Percentiles rank a stretch among this genome's conserved stretches.
phyloP scores from a whole-genome alignment of 352 stramenopile species.

The Globisporangium spiculum region DNA sequence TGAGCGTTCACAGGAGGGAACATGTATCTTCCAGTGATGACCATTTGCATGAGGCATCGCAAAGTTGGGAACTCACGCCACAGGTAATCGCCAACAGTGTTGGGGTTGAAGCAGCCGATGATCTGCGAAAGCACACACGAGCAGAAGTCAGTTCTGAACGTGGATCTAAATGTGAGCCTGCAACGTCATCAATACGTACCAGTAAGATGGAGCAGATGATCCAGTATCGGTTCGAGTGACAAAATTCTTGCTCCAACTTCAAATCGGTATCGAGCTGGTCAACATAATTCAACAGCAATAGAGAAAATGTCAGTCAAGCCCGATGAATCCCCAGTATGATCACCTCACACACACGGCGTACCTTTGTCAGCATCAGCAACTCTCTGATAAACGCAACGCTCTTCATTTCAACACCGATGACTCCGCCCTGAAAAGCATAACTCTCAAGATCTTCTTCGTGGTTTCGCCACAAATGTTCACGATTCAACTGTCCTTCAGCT shows the following conservation, averaged over 20 bases:
- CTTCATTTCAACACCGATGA: conserved; percentile 70
- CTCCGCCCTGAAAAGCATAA: conserved; percentile 58
- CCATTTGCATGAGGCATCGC: conserved; percentile 83
- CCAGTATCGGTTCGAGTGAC: conserved; percentile 78
- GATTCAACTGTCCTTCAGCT: conserved; percentile 69
- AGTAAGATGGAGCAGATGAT: conserved; percentile 83
- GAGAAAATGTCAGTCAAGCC: conserved; percentile 2
- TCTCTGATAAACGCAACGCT: conserved; percentile 49
- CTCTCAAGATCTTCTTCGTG: conserved; percentile 48
- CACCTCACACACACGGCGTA: conserved; percentile 13
- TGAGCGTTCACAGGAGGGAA: conserved; percentile 58
- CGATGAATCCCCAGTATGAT: background rate
- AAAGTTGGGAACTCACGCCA: conserved; percentile 76
- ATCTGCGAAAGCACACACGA: conserved; percentile 20
- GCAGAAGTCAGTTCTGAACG: conserved; percentile 1
- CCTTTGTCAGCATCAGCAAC: conserved; percentile 59
- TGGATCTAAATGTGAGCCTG: background rate
- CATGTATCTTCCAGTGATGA: conserved; percentile 71
- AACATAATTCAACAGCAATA: conserved; percentile 12
- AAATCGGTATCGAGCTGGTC: conserved; percentile 48
- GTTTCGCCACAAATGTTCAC: conserved; percentile 66
- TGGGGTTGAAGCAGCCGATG: conserved; percentile 70
- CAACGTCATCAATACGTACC: conserved; percentile 27
- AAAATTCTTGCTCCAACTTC: conserved; percentile 74
- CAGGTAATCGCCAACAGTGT: conserved; percentile 70